Evolutionary conservation across 345 rosid genomes (phyloP), one percentile per base, ranked within the genome.

Genomic region (Eucalyptus tenuipes): DNA sequence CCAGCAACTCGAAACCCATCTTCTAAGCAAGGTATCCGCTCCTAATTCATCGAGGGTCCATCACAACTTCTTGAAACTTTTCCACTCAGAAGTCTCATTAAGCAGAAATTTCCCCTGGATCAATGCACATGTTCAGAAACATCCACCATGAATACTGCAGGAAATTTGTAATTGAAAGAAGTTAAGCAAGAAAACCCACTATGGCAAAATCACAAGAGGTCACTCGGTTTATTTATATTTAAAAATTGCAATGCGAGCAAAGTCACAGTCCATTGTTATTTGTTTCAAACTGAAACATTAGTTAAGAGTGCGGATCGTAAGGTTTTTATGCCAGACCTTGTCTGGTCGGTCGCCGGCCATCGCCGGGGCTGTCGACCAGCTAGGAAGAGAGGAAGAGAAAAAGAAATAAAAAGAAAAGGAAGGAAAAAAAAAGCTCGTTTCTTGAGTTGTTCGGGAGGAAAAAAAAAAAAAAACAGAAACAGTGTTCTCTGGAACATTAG

Each of bases 1-100:
- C 92, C 92, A 96, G 89, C 8, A 95, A 95, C 91, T 89, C 88
- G 88, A 95, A 92, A 17, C 91, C 97, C 99, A 96, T 97, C 80
- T 79, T 85, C 75, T 85, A 44, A 89, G 29, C 86, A 33, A 68
- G 80, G 42, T 16, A 8, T 31, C 24, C 7, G 80, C 24, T 17
- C 24, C 37, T 31, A 31, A 3, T 68, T 68, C 80, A 68, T 31
- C 42, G 17, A 68, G 80, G 13, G 42, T 68, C 80, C 80, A 33
- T 68, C 80, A 33, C 80, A 17, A 31, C 24, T 8, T 8, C 80
- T 68, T 68, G 80, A 16, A 31, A 68, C 80, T 68, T 31, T 31
- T 31, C 7, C 24, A 68, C 80, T 16, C 42, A 16, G 42, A 68
- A 31, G 42, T 68, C 80, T 68, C 80, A 33, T 16, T 16, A 31